Base-by-base conservation (phyloP, 164 flowering plant species). In the Stephania yunnanensis region DNA sequence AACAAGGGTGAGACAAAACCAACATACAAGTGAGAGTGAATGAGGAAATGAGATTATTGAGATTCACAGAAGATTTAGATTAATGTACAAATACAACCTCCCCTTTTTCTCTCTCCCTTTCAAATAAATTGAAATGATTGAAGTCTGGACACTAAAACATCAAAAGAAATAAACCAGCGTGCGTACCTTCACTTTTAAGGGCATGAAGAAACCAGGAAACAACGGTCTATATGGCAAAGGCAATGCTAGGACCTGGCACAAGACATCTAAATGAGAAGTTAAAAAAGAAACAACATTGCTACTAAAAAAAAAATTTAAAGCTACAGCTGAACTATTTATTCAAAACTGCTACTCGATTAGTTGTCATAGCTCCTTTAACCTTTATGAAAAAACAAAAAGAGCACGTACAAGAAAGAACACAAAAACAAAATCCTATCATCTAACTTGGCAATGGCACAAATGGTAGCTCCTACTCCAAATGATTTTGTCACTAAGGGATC, bases 131-230 rank as follows among this genome's bases (percentile, higher is more conserved):
- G 12, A 50, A 50, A 50, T 50, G 15, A 13, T 9, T 9, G 55
- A 50, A 13, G 6, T 12, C 9, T 25, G 29, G 15, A 12, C 8
- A 44, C 46, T 5, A 8, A 7, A 44, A 61, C 12, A 36, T 10
- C 66, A 46, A 66, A 36, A 63, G 29, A n/a, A 63, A 71, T 12
- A 44, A 53, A 22, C 30, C 65, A 67, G 9, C 69, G 82, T 89
- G 9, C 69, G 82, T 89, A 96, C 99, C 98, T 96, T 92, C 42
- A 96, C 99, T 84, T 82, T 84, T 69, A 96, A 86, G 71, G 98
- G 99, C 98, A 94, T 91, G 83, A 91, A 91, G 78, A 94, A 94
- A 46, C 99, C 99, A 5, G 99, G 99, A 85, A 96, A 92, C 63
- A 96, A 82, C 31, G 99, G 99, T 81, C 94, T 88, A 52, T 92